Evolutionary conservation across 75 land plant species (phyloP).

Genomic region (Pseudotsuga menziesii): DNA sequence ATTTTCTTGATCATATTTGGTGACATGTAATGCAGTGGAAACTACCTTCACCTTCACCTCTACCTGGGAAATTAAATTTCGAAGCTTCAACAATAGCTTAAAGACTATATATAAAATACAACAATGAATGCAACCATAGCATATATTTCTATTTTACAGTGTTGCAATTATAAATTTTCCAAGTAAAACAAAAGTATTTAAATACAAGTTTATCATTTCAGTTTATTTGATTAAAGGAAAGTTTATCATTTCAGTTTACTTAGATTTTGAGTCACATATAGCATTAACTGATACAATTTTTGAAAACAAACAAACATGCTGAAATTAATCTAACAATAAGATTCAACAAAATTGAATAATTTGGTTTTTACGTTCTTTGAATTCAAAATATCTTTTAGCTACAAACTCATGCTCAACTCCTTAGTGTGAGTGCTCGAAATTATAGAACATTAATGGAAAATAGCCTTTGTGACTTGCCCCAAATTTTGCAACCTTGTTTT

Average conservation of each 20-base stretch:
- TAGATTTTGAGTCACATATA: not conserved
- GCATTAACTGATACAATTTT: not conserved
- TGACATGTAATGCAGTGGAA: slow-evolving; percentile 42
- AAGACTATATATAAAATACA: not conserved
- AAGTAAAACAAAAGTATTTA: not conserved
- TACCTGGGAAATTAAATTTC: slow-evolving; percentile 32
- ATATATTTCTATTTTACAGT: not conserved
- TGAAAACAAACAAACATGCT: not conserved
- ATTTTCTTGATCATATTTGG: slow-evolving; percentile 68
- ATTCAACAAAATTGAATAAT: not conserved
- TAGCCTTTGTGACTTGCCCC: too few species aligned
- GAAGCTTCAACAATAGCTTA: not conserved
- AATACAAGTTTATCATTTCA: not conserved
- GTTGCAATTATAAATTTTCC: not conserved
- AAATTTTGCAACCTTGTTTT: too few species aligned
- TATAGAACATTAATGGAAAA: too few species aligned
- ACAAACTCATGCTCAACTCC: slow-evolving; percentile 27
- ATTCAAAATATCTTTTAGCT: slow-evolving; percentile 59
- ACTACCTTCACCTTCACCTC: slow-evolving; percentile 62
- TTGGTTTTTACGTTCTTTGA: slow-evolving; percentile 46
- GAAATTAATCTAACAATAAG: not conserved
- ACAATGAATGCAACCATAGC: not conserved
- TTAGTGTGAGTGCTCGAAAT: too few species aligned
- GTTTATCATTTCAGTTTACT: not conserved
- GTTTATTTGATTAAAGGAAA: too few species aligned